Percentiles rank a stretch among this genome's conserved stretches.
These are phyloP conservation scores for Scytalidium lignicola DNA, from an alignment of 2,329 filamentous ascomycete species.

Conservation along the genomic window DNA sequence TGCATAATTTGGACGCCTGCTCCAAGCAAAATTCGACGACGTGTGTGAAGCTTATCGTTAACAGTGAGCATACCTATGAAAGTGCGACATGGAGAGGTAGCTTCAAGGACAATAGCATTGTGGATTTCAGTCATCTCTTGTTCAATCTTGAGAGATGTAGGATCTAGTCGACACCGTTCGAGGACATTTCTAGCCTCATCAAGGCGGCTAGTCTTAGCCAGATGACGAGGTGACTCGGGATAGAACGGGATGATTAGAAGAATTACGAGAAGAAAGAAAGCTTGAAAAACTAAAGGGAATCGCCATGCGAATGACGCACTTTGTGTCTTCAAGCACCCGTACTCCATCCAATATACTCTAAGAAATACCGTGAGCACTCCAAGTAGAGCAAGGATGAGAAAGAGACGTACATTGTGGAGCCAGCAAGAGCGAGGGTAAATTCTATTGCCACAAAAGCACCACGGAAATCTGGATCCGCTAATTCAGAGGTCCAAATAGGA, in stretches of 20 bases:
- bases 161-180: conserved; percentile 7
- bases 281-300: conserved; percentile 44
- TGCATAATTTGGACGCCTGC: conserved; percentile 62
- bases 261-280: conserved; percentile 38
- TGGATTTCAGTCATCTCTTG: conserved; percentile 21
- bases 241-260: conserved; percentile 29
- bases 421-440: conserved; percentile 48
- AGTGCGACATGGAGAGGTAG: conserved; percentile 15
- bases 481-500: conserved; percentile 68
- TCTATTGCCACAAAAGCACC: conserved; percentile 62
- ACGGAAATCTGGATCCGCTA: conserved; percentile 59
- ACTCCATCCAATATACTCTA: conserved; percentile 27
- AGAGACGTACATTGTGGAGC: conserved; percentile 13
- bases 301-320: conserved; percentile 41
- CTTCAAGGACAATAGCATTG: conserved; percentile 21
- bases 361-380: background rate
- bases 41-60: conserved; percentile 5
- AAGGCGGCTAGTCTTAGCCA: conserved; percentile 18
- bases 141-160: conserved; percentile 31
- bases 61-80: conserved; percentile 20
- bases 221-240: conserved; percentile 34
- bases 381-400: background rate
- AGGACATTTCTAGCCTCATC: conserved; percentile 16
- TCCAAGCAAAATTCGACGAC: conserved; percentile 45
- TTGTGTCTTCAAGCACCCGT: conserved; percentile 20